phyloP scores from a whole-genome alignment of 441 rosid species.

The Croton setiger region DNA sequence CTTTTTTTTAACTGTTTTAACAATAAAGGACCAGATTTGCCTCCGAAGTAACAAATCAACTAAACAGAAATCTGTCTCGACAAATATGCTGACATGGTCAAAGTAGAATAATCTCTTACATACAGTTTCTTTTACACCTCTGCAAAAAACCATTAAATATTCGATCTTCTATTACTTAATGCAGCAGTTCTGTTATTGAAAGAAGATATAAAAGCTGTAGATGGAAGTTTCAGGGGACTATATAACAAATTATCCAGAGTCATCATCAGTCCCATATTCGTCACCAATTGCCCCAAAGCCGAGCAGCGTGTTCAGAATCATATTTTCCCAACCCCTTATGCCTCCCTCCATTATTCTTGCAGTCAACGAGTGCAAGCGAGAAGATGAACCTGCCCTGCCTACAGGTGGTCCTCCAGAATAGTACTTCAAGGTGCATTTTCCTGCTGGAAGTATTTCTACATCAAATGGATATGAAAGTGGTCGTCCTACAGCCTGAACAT shows the following conservation, averaged over 20 bases:
- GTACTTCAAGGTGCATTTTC: constrained; percentile 39
- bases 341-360: constrained; percentile 29
- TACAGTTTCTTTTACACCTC: neutral
- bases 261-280: constrained; percentile 17
- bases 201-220: neutral
- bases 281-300: constrained; percentile 17
- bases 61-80: neutral
- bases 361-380: constrained; percentile 22
- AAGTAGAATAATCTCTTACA: neutral
- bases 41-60: neutral
- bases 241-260: neutral
- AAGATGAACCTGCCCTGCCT: constrained; percentile 10
- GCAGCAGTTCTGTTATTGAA: neutral
- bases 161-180: neutral
- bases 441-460: constrained; percentile 31
- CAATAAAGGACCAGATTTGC: too few relatives aligned
- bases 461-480: constrained; percentile 41
- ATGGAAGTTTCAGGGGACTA: neutral
- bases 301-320: constrained; percentile 22
- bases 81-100: neutral
- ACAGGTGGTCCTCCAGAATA: constrained; percentile 18
- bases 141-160: neutral
- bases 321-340: constrained; percentile 34
- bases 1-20: neutral
- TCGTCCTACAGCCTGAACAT: constrained; percentile 58